Evolutionary conservation across 108 stramenopile genomes (phyloP).

Genomic region (Asterionellopsis glacialis): DNA sequence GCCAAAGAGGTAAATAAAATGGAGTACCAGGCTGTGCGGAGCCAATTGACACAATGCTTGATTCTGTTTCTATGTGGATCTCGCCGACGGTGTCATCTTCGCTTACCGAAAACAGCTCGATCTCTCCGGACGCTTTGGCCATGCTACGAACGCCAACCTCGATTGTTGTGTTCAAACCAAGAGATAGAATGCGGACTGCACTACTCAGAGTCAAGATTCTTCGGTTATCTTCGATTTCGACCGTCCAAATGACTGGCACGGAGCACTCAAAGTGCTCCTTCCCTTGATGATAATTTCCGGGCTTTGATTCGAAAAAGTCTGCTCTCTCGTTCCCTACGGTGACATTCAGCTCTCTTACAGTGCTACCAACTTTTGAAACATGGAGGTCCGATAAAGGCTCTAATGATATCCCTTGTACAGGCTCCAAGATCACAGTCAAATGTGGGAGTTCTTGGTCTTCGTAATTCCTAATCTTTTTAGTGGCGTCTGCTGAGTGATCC

Average conservation of each 20-base stretch:
- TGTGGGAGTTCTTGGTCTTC: slow-evolving; percentile 45
- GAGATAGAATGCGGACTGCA: slow-evolving; percentile 36
- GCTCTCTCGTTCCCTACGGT: not conserved
- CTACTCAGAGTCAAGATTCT: slow-evolving; percentile 59
- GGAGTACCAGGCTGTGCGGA: slow-evolving; percentile 19
- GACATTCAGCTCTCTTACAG: slow-evolving; percentile 25
- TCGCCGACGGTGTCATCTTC: not conserved
- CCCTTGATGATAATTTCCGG: not conserved
- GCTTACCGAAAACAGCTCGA: not conserved
- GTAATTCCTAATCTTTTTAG: slow-evolving; percentile 45
- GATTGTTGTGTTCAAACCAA: slow-evolving; percentile 29
- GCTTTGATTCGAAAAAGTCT: slow-evolving; percentile 7
- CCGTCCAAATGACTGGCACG: slow-evolving; percentile 51
- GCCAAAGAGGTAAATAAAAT: slow-evolving; percentile 56
- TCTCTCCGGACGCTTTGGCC: not conserved
- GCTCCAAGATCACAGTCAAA: slow-evolving; percentile 43
- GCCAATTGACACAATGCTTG: slow-evolving; percentile 14
- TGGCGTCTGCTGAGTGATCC: not conserved
- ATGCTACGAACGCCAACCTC: slow-evolving; percentile 41
- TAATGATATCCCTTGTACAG: slow-evolving; percentile 26
- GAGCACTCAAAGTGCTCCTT: slow-evolving; percentile 7
- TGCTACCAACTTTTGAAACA: slow-evolving; percentile 47
- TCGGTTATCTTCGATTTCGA: slow-evolving; percentile 58
- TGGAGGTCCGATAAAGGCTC: slow-evolving; percentile 42
- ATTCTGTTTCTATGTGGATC: slow-evolving; percentile 1